Percentiles rank a stretch among this genome's conserved stretches.
These are phyloP conservation scores for Pleurotus ostreatus DNA, from an alignment of 768 basidiomycete genomes.

Conservation along the genomic window DNA sequence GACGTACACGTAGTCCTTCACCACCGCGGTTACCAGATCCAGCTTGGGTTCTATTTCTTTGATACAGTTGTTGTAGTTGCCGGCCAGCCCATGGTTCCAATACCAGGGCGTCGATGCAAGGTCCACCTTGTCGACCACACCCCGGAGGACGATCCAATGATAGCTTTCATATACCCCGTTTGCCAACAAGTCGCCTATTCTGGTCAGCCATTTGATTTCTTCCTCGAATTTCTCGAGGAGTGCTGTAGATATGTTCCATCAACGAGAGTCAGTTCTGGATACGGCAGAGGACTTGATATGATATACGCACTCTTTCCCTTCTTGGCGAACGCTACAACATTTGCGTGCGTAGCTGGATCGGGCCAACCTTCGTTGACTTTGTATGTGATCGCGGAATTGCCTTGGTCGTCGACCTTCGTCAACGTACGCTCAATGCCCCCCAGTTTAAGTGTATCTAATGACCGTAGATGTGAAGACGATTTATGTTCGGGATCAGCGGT, in stretches of 20 bases:
- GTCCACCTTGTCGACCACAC: background rate
- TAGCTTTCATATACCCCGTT: background rate
- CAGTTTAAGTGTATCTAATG: background rate
- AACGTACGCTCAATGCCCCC: background rate
- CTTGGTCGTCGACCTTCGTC: background rate
- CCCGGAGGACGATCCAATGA: background rate
- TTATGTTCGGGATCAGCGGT: too few species aligned
- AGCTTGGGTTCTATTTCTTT: background rate
- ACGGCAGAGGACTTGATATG: too few species aligned
- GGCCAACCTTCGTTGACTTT: background rate
- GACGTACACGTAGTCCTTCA: background rate
- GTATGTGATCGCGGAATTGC: slow-evolving; percentile 4
- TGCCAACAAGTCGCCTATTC: background rate
- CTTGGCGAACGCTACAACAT: background rate
- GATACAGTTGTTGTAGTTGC: background rate
- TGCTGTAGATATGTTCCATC: background rate
- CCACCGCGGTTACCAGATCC: background rate
- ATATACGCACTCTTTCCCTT: background rate
- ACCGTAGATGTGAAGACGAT: too few species aligned
- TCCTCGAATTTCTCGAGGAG: background rate
- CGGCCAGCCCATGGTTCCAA: background rate
- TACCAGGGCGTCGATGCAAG: background rate
- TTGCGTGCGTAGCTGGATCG: background rate
- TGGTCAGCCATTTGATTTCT: background rate
- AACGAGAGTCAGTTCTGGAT: too few species aligned